Conservation (phyloP, 163 green algal species). For the Chlorella variabilis region DNA sequence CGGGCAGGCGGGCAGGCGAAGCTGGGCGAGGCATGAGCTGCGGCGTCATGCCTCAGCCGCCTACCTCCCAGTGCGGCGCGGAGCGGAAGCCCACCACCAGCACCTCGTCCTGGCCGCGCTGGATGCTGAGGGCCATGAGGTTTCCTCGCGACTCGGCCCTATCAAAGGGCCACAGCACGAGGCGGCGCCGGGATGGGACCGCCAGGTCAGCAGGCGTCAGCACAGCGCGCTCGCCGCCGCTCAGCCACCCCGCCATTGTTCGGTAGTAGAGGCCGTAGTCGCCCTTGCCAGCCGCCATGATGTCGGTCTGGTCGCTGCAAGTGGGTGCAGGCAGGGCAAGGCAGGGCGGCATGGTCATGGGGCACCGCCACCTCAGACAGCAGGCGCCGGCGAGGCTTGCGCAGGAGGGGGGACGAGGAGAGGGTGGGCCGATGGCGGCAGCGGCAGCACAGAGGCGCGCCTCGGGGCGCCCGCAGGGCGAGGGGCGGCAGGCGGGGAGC, state of each 20-base stretch:
- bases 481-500: no score
- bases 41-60: not conserved
- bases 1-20: no score
- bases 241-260: constrained; percentile 44
- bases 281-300: constrained; percentile 44
- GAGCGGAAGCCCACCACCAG: constrained; percentile 45
- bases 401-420: not conserved
- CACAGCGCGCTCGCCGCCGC: not conserved
- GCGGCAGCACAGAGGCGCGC: no score
- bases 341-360: no score
- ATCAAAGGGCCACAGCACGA: not conserved
- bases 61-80: constrained; percentile 44
- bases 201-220: constrained; percentile 4
- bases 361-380: no score
- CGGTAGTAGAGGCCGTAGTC: constrained; percentile 48
- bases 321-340: no score
- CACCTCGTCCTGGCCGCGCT: constrained; percentile 23
- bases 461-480: no score
- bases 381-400: not conserved
- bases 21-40: no score
- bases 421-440: no score
- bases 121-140: constrained; percentile 32
- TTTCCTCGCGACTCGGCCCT: constrained; percentile 35
- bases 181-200: not conserved
- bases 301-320: constrained; percentile 22